Evolutionary conservation across 1,284 basidiomycete genomes (phyloP).

Genomic region (Cryptococcus sp.): DNA sequence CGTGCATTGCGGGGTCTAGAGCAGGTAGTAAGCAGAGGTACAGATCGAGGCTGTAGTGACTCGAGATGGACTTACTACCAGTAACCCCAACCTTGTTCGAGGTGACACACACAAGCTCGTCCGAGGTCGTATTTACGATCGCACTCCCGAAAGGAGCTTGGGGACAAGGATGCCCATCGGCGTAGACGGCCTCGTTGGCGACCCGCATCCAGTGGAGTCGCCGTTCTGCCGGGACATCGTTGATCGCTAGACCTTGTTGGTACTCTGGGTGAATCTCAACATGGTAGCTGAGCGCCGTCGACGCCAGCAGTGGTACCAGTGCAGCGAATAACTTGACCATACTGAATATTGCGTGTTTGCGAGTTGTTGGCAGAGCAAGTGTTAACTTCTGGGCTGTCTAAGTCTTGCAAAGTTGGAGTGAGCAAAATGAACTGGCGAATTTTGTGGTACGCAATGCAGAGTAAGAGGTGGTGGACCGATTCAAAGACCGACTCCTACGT

Average conservation of each 20-base stretch:
- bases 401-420: no score
- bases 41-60: no score
- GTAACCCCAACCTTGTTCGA: slow-evolving; percentile 29
- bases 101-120: slow-evolving; percentile 31
- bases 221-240: slow-evolving; percentile 32
- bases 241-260: slow-evolving; percentile 31
- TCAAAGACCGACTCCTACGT: not conserved
- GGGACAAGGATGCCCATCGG: slow-evolving; percentile 34
- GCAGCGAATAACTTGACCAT: no score
- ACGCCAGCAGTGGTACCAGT: no score
- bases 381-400: no score
- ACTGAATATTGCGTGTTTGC: no score
- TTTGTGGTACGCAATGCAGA: no score
- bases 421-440: no score
- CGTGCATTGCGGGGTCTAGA: slow-evolving; percentile 36
- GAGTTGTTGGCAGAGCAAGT: no score
- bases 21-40: no score
- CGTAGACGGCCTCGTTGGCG: slow-evolving; percentile 36
- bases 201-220: slow-evolving; percentile 37
- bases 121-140: slow-evolving; percentile 33
- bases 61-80: slow-evolving; percentile 22
- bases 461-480: no score
- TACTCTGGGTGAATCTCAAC: slow-evolving; percentile 33
- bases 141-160: slow-evolving; percentile 32
- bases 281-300: slow-evolving; percentile 16